Evolutionary conservation across 768 basidiomycete genomes (phyloP), one percentile per base, ranked within the genome.

Genomic region (Mycena chlorophos): DNA sequence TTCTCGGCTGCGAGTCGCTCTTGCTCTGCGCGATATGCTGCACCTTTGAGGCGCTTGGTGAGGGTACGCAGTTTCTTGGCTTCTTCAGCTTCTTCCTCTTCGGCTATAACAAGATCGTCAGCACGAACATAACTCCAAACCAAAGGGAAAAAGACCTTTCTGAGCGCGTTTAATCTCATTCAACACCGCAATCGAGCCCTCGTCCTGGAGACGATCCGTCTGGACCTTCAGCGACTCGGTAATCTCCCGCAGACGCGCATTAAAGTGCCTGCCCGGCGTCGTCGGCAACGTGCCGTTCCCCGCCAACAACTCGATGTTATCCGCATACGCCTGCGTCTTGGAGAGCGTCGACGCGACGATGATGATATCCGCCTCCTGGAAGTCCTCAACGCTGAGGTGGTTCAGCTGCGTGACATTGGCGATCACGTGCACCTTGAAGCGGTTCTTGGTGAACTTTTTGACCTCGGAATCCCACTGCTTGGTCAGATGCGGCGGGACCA

Each of bases 401-500:
- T 94, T 94, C 55, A 96, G 71, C 56, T 89, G 85, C 3, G 81
- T 66, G 27, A 87, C 85, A 0, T 84, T 87, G 4, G 84, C 79
- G 56, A 96, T 79, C 5, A 84, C 78, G 42, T 88, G 75, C 17
- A 88, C 82, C 29, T 80, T 80, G 73, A 88, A 84, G 6, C 76
- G 77, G 1, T 76, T 75, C 5, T 81, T 78, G 3, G 84, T 82
- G 69, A 98, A 98, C 70, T 96, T 94, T 62, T 75, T 71, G 48
- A 89, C 83, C 69, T 98, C 95, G 5, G 87, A 87, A 17, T 81
- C 81, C 95, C 95, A 98, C 68, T 98, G 95, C 42, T 86, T 82
- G 14, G 86, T 88, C 52, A 98, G 76, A 73, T 98, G 95, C 5
- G 92, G 86, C 27, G 95, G 95, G 17, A 97, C 94, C 58, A 96